phyloP scores from a whole-genome alignment of 768 basidiomycete species.

The Tylopilus rubrobrunneus region DNA sequence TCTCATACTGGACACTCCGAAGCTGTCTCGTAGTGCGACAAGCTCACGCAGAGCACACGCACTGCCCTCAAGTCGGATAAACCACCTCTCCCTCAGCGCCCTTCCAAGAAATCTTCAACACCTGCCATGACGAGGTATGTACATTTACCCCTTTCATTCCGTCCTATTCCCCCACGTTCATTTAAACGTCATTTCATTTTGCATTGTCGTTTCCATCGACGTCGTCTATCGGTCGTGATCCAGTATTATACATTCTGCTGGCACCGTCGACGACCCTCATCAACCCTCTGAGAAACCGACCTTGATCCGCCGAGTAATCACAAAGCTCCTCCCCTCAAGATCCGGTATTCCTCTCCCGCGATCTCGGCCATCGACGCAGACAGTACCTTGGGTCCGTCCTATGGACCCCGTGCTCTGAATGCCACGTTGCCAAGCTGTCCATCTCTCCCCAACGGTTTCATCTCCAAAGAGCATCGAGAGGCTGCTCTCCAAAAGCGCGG shows the following conservation, averaged over 20 bases:
- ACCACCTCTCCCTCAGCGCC: neutral
- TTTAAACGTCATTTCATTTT: neutral
- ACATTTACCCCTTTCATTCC: neutral
- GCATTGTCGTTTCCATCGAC: neutral
- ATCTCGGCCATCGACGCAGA: slow-evolving; percentile 14
- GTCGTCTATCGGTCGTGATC: neutral
- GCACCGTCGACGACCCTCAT: neutral
- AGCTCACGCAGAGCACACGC: neutral
- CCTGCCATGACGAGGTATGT: slow-evolving; percentile 15
- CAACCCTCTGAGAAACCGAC: slow-evolving; percentile 10
- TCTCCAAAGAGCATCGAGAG: slow-evolving; percentile 31
- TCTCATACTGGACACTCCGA: neutral
- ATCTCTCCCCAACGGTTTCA: too few species aligned
- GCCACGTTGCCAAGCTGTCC: slow-evolving; percentile 2
- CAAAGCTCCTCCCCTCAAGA: slow-evolving; percentile 22
- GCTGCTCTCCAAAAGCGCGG: slow-evolving; percentile 61
- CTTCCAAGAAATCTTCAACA: slow-evolving; percentile 3
- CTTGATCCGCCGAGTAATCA: slow-evolving; percentile 29
- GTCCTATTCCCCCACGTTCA: slow-evolving; percentile 1
- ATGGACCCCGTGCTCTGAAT: slow-evolving; percentile 6
- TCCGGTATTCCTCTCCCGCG: slow-evolving; percentile 1
- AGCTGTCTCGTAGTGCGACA: neutral
- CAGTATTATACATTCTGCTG: neutral
- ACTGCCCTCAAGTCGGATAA: slow-evolving; percentile 1
- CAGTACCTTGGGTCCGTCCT: neutral